Evolutionary conservation across 2,329 filamentous ascomycete genomes (phyloP).

Genomic region (Aspergillus nomiae): DNA sequence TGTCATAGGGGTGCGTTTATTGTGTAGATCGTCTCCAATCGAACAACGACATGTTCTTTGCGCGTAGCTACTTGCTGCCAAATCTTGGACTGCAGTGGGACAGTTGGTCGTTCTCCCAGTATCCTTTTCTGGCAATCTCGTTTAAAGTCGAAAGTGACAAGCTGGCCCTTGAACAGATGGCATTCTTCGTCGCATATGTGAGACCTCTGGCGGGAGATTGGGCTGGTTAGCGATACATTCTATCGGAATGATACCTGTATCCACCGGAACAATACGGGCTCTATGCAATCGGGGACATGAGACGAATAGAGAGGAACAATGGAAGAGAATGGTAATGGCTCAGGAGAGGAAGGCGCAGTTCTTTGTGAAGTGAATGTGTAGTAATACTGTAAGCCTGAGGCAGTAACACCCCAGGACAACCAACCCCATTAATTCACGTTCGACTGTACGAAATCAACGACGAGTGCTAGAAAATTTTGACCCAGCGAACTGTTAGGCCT

Average conservation of each 20-base stretch:
- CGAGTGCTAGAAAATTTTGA: no score
- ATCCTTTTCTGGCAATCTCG: background rate
- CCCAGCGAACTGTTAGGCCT: no score
- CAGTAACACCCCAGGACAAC: background rate
- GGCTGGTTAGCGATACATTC: background rate
- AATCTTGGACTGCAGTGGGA: background rate
- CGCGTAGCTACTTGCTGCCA: background rate
- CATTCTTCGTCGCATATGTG: background rate
- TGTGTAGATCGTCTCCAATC: background rate
- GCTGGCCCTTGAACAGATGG: background rate
- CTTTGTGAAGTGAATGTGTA: background rate
- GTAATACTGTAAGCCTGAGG: background rate
- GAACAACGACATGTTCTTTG: background rate
- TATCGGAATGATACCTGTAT: background rate
- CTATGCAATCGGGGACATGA: background rate
- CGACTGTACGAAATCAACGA: no score
- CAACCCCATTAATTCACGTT: background rate
- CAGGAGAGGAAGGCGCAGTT: background rate
- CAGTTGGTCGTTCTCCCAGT: background rate
- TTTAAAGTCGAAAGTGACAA: background rate
- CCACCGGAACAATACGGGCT: background rate
- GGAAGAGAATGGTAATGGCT: background rate
- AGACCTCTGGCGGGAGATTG: background rate
- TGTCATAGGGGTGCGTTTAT: background rate
- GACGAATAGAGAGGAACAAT: background rate